These are phyloP conservation scores for Galerina marginata DNA, from an alignment of 768 basidiomycete genomes.

Conservation along the genomic window DNA sequence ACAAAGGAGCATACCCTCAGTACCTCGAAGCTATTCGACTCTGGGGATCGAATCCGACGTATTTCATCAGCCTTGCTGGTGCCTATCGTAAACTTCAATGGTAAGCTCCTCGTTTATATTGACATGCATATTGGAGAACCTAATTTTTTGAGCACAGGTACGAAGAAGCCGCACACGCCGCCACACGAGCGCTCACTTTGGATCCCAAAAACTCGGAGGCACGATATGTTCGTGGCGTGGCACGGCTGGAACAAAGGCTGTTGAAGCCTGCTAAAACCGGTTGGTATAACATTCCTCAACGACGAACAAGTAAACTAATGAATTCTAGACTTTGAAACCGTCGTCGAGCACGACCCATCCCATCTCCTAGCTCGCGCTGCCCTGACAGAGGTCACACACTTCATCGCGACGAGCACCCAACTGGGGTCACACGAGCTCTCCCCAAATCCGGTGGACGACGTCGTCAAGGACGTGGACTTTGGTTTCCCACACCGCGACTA, in stretches of 20 bases:
- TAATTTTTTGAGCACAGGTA: slow-evolving; percentile 28
- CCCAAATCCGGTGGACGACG: slow-evolving; percentile 20
- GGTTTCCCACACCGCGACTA: slow-evolving; percentile 40
- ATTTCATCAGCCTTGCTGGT: slow-evolving; percentile 41
- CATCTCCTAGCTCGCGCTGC: slow-evolving; percentile 34
- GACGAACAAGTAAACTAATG: background rate
- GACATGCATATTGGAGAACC: slow-evolving; percentile 12
- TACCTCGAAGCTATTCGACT: slow-evolving; percentile 41
- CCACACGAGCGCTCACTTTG: slow-evolving; percentile 39
- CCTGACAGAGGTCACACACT: slow-evolving; percentile 29
- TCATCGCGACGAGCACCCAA: slow-evolving; percentile 23
- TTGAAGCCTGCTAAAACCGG: slow-evolving; percentile 37
- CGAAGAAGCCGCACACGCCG: slow-evolving; percentile 43
- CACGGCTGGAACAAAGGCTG: slow-evolving; percentile 41
- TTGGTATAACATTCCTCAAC: slow-evolving; percentile 10
- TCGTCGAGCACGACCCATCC: slow-evolving; percentile 35
- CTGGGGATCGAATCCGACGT: slow-evolving; percentile 37
- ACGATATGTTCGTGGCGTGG: slow-evolving; percentile 46
- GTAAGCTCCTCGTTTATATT: slow-evolving; percentile 21
- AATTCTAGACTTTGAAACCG: slow-evolving; percentile 38
- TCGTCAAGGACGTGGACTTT: slow-evolving; percentile 33
- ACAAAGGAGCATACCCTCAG: slow-evolving; percentile 35
- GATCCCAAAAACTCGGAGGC: slow-evolving; percentile 46
- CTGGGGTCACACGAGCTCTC: slow-evolving; percentile 20
- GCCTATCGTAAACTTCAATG: slow-evolving; percentile 41